A percentile compares a stretch with the other conserved stretches of the same genome.
These are phyloP conservation scores for Rosa rugosa DNA, from an alignment of 306 rosid genomes.

Conservation along the genomic window DNA sequence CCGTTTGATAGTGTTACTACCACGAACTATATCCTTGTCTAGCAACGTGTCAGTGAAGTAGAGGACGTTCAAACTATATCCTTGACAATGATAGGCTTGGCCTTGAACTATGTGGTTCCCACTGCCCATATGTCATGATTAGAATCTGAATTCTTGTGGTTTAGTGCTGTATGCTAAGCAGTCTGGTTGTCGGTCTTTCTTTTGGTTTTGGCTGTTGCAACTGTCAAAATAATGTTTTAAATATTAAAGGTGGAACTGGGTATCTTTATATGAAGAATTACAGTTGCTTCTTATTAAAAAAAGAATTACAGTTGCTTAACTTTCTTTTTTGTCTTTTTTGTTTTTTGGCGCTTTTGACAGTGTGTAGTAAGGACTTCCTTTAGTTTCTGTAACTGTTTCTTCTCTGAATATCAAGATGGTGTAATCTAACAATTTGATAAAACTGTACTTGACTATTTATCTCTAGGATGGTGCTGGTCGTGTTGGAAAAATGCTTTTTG, in stretches of 20 bases:
- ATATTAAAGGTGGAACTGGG: not conserved
- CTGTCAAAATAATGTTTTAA: not conserved
- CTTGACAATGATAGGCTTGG: not conserved
- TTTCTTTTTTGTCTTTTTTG: not conserved
- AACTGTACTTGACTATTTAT: conserved; percentile 14
- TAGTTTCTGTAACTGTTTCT: not conserved
- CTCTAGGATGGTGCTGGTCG: conserved; percentile 98
- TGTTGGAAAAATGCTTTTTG: conserved; percentile 94
- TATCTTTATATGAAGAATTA: not conserved
- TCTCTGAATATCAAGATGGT: conserved; percentile 1
- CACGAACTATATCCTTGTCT: not conserved
- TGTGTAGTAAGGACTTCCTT: not conserved
- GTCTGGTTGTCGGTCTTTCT: conserved; percentile 1
- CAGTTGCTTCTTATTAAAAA: too few relatives aligned
- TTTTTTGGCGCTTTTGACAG: not conserved
- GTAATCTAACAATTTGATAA: conserved; percentile 11
- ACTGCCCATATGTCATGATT: not conserved
- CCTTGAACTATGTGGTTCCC: not conserved
- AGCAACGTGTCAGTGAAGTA: not conserved
- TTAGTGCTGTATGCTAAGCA: not conserved
- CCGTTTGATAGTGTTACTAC: not conserved
- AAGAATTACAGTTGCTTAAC: not conserved
- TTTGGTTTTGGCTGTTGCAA: not conserved
- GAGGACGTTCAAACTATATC: not conserved
- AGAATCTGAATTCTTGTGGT: not conserved